Evolutionary conservation across 2,329 filamentous ascomycete species (phyloP), one percentile per base, ranked within the genome.

Genomic region (Cordyceps cicadae): DNA sequence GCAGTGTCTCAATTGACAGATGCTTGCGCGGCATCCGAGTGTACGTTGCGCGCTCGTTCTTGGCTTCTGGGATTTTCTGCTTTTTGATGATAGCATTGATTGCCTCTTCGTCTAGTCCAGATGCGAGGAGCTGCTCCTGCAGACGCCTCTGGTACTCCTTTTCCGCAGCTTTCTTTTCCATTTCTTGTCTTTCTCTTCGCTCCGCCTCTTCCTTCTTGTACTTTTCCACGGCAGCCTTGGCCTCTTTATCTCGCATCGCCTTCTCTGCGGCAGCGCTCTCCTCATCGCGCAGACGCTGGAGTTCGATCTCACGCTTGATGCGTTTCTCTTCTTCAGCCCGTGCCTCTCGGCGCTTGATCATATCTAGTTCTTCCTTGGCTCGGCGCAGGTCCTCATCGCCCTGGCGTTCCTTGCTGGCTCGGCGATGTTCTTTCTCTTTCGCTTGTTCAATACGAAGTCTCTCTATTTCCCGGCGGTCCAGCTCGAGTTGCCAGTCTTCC

Each of bases 21-120:
- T 87, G 80, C 59, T 77, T 77, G 26, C 84, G 78, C 1, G 83
- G 76, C 83, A 87, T 87, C 64, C 84, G 79, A 15, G 84, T 87
- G 67, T 86, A 87, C 0, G 82, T 86, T 0, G 83, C 79, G 4
- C 79, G 76, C 17, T 66, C 67, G 29, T 59, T 59, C 62, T 21
- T 64, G 57, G 32, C 54, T 72, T 69, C 69, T 17, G 72, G 67
- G 8, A 77, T 69, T 67, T 79, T 81, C 67, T 84, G 78, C 66
- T 83, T 83, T 66, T 82, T 80, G 58, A 86, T 69, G 63, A 87
- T 81, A 21, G 82, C 82, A 48, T 77, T 73, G 64, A 87, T 86
- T 63, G 81, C 78, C 64, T 80, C 79, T 66, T 85, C 82, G 66
- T 81, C 79, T 48, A 87, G 73, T 3, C 85, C 84, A 2, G 83